Conservation (phyloP, 805 yeast genomes). For the Yamadazyma phyllophila region DNA sequence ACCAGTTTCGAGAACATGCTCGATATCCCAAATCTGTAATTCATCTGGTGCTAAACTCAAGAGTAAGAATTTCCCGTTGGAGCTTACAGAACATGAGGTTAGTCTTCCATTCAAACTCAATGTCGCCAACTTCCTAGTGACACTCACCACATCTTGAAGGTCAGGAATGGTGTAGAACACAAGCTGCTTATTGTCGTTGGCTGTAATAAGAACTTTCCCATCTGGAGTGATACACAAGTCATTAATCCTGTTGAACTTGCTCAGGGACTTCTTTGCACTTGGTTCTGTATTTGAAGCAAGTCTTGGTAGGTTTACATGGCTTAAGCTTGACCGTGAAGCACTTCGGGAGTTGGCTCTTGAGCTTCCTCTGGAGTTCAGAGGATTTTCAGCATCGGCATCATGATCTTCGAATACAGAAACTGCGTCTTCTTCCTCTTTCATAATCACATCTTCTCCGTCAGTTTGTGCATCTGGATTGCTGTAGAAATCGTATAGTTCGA, state of each 20-base stretch:
- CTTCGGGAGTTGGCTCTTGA: conserved; percentile 1
- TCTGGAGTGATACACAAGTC: conserved; percentile 68
- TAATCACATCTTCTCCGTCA: conserved; percentile 16
- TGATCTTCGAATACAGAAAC: conserved; percentile 9
- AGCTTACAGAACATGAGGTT: conserved; percentile 62
- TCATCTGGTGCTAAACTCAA: conserved; percentile 73
- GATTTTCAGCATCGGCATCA: conserved; percentile 9
- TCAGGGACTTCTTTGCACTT: conserved; percentile 6
- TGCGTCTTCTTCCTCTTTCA: conserved; percentile 13
- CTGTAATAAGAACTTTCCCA: conserved; percentile 59
- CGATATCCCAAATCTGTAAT: conserved; percentile 77
- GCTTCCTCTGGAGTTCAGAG: not conserved
- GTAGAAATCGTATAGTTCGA: conserved; percentile 43
- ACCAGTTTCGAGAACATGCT: conserved; percentile 19
- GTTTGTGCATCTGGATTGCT: conserved; percentile 20
- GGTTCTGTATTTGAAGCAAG: not conserved
- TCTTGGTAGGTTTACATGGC: not conserved
- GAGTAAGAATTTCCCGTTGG: conserved; percentile 51
- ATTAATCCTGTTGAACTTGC: conserved; percentile 50
- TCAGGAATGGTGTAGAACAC: conserved; percentile 57
- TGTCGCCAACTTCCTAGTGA: conserved; percentile 38
- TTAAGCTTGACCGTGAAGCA: conserved; percentile 2
- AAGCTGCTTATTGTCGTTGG: conserved; percentile 60
- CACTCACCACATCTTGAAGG: conserved; percentile 27
- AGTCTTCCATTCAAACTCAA: conserved; percentile 55